A percentile compares a stretch with the other conserved stretches of the same genome.
phyloP scores from a whole-genome alignment of 1,139 yeast genomes.

The Hyphopichia burtonii region DNA sequence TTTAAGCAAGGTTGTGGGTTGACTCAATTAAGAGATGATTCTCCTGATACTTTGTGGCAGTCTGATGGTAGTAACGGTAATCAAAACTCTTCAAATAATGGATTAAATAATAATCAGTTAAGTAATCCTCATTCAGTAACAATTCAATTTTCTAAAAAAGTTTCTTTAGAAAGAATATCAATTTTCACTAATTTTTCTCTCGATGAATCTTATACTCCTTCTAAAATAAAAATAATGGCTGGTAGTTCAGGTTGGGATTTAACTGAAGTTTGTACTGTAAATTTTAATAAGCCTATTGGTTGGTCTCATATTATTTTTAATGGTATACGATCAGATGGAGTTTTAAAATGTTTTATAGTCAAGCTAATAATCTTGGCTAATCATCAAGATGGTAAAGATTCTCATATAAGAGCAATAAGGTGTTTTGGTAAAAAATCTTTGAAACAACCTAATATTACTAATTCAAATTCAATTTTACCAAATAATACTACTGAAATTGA shows the following conservation, averaged over 20 bases:
- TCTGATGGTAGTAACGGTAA: slow-evolving; percentile 70
- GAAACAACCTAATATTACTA: slow-evolving; percentile 4
- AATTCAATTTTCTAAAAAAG: slow-evolving; percentile 78
- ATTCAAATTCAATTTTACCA: not conserved
- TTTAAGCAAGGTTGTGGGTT: slow-evolving; percentile 73
- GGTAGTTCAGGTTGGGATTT: slow-evolving; percentile 89
- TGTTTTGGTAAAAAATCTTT: slow-evolving; percentile 38
- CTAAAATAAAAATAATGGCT: slow-evolving; percentile 64
- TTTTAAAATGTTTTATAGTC: slow-evolving; percentile 71
- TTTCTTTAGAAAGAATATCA: slow-evolving; percentile 66
- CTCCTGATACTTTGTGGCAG: slow-evolving; percentile 85
- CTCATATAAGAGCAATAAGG: slow-evolving; percentile 75
- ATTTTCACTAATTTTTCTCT: slow-evolving; percentile 63
- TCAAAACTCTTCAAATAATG: slow-evolving; percentile 19
- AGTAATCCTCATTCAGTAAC: slow-evolving; percentile 85
- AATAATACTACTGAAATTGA: slow-evolving; percentile 8
- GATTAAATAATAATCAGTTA: slow-evolving; percentile 33
- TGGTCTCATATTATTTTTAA: slow-evolving; percentile 79
- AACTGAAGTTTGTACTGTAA: slow-evolving; percentile 67
- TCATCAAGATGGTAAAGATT: slow-evolving; percentile 96
- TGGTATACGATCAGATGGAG: slow-evolving; percentile 56
- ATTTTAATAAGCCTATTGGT: slow-evolving; percentile 73
- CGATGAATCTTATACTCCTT: slow-evolving; percentile 95
- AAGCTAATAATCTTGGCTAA: slow-evolving; percentile 72
- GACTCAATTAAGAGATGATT: slow-evolving; percentile 68